These are phyloP conservation scores for Xylariaceae sp. DNA, from an alignment of 2,329 filamentous ascomycete species.

Conservation along the genomic window DNA sequence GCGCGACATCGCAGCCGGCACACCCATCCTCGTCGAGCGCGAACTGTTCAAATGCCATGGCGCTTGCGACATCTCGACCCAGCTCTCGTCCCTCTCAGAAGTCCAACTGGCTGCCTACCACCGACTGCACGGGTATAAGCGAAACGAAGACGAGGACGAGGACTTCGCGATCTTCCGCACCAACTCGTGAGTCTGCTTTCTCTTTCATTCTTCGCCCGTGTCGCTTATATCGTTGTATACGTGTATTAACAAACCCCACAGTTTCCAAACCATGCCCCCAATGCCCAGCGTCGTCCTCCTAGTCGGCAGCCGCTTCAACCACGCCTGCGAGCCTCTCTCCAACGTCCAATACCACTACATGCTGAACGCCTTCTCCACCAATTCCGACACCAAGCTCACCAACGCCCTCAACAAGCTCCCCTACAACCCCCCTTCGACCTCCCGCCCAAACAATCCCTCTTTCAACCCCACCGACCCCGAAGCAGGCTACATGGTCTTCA, in stretches of 20 bases:
- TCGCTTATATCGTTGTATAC: too few species aligned
- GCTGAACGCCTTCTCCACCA: too few species aligned
- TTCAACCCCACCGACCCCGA: conserved; percentile 21
- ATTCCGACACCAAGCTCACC: too few species aligned
- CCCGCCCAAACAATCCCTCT: too few species aligned
- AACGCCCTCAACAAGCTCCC: too few species aligned
- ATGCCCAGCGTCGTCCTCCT: conserved; percentile 41
- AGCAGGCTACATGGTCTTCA: conserved; percentile 40
- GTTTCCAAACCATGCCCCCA: background rate
- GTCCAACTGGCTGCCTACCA: conserved; percentile 34
- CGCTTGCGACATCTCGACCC: conserved; percentile 29
- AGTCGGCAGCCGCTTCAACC: conserved; percentile 56
- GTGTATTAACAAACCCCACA: background rate
- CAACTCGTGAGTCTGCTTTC: conserved; percentile 41
- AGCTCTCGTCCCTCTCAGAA: conserved; percentile 35
- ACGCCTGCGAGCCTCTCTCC: conserved; percentile 46
- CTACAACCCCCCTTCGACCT: too few species aligned
- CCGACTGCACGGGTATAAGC: conserved; percentile 37
- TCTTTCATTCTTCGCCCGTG: background rate
- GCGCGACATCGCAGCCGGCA: conserved; percentile 35
- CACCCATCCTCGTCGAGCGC: conserved; percentile 44
- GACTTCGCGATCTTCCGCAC: conserved; percentile 42
- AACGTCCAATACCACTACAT: conserved; percentile 45
- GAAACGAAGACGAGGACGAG: conserved; percentile 25
- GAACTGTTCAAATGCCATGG: conserved; percentile 38